Evolutionary conservation across 2,329 filamentous ascomycete species (phyloP).

Genomic region (Botryotinia narcissicola): DNA sequence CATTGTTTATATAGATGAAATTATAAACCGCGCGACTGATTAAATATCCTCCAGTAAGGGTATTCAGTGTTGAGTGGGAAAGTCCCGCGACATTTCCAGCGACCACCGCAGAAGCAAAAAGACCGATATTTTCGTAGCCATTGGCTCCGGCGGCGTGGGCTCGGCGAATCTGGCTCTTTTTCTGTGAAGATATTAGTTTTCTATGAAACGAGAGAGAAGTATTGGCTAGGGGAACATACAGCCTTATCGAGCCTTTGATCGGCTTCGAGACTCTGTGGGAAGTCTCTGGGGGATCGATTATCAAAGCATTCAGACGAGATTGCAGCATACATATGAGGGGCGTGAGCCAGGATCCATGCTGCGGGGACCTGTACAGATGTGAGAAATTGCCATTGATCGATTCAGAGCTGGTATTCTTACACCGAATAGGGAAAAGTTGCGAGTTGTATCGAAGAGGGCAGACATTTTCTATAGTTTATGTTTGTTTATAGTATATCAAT

Average conservation of each 20-base stretch:
- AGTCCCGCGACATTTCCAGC: slow-evolving; percentile 41
- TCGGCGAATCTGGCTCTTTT: slow-evolving; percentile 39
- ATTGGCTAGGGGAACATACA: background rate
- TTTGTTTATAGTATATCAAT: background rate
- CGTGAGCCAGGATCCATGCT: background rate
- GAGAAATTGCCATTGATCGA: background rate
- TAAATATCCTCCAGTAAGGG: slow-evolving; percentile 26
- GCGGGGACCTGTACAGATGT: background rate
- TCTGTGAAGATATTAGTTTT: slow-evolving; percentile 22
- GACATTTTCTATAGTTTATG: background rate
- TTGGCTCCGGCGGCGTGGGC: slow-evolving; percentile 42
- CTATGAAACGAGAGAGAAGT: background rate
- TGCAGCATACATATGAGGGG: background rate
- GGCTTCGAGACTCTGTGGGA: background rate
- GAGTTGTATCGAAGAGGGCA: background rate
- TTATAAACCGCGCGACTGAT: slow-evolving; percentile 29
- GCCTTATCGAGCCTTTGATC: slow-evolving; percentile 2
- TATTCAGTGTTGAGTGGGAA: slow-evolving; percentile 27
- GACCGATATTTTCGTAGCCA: slow-evolving; percentile 42
- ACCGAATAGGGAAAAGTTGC: slow-evolving; percentile 4
- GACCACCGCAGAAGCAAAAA: slow-evolving; percentile 42
- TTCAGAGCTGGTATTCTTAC: background rate
- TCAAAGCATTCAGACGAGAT: background rate
- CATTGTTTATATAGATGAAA: slow-evolving; percentile 31
- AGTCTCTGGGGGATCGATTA: background rate